Base-by-base conservation (phyloP, 1,139 yeast genomes). In the Candida tunisiensis region DNA sequence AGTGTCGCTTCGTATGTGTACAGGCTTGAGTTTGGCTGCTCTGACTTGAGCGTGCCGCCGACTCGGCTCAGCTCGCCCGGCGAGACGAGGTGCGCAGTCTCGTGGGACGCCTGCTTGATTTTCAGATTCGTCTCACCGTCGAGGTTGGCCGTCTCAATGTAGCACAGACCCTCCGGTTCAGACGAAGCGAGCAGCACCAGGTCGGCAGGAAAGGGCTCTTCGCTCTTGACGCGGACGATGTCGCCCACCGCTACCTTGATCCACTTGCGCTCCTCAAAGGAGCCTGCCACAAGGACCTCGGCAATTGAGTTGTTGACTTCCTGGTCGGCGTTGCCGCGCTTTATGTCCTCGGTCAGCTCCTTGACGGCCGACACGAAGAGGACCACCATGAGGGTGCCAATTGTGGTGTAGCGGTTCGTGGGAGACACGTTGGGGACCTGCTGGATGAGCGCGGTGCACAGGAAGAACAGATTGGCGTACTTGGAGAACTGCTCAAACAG, bases 111-210 rank as follows among this genome's bases (percentile, higher is more conserved):
- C 48, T 91, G 96, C 45, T 91, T 91, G 44, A 91, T 88, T 47
- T 91, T 91, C 42, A 91, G 62, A 46, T 91, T 91, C 0, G 99
- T 91, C 50, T 91, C 99, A 33, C 99, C 99, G 50, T 91, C 99
- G 37, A 91, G 60, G 44, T 91, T 91, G 1, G 98, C 93, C 1
- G 99, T 91, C 53, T 91, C 99, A 32, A 88, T 82, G 44, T 91
- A 91, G 48, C 98, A 91, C 34, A 91, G 60, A 5, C 98, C 99
- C 53, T 88, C 96, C 0, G 99, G 98, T 49, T 91, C 99, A 0
- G 96, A 85, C 1, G 95, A 82, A 19, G 92, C 73, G 25, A 91
- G 47, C 14, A 91, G 53, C 9, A 88, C 61, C 32, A 91, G 45
- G 56, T 91, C 99, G 0, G 98, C 98, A 0, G 99, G 99, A 36